Evolutionary conservation across 192 early-diverging fungal genomes (phyloP), one percentile per base, ranked within the genome.

Genomic region (Backusella tuberculispora): DNA sequence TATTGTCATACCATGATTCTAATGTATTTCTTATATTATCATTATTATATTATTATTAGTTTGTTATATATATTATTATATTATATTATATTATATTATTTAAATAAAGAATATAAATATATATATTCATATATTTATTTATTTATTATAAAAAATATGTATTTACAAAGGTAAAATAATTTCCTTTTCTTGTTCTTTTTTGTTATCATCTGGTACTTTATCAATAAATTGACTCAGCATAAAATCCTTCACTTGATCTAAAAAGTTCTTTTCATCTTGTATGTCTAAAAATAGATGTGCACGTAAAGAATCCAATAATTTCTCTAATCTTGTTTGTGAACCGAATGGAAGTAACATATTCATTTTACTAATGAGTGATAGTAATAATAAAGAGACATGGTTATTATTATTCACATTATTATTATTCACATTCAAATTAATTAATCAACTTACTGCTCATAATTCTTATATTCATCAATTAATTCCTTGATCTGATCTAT

Each of bases 281-380:
- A 81, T 75, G 29, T 72, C 78, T 37, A 81, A 73, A 69, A 81
- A 82, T 13, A 85, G 74, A 75, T 89, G 87, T 38, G 80, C 83
- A 19, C 80, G 60, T 34, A 73, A 44, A 17, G 91, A 92, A 21
- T 82, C 74, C 8, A 91, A 63, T 40, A 92, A 66, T 80, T 93
- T 93, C 41, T 93, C 91, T 29, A 92, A 80, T 24, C 85, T 75
- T 9, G 90, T 90, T 42, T 74, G 80, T 38, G 81, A 79, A 13
- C 83, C 60, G 56, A 90, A 88, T 3, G 85, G 82, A 50, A 81
- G 64, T 6, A 83, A 75, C 76, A 93, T 74, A 37, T 95, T 87
- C 8, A 91, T 87, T 34, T 88, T 84, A 71, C 76, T 77, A 50
- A 19, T 64, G 19, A 15, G 14, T 60, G 6, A 40, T 6, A 75